phyloP scores from a whole-genome alignment of 495 filamentous ascomycete genomes.

The Podospora comata region DNA sequence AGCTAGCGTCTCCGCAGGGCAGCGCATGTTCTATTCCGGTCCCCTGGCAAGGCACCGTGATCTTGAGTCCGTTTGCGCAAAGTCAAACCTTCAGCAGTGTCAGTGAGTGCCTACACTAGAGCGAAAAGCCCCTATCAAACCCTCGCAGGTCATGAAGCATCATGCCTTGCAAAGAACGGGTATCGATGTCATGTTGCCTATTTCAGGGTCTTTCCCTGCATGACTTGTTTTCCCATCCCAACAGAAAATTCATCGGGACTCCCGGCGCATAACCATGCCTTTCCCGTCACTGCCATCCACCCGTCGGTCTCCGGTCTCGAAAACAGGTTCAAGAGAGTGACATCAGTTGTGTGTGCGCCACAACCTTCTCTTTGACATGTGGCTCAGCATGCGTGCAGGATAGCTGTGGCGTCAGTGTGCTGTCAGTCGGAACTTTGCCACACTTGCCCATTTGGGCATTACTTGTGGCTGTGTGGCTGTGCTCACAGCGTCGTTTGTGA shows the following conservation, averaged over 20 bases:
- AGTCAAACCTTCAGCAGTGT: background rate
- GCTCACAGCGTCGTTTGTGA: background rate
- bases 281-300: too few relatives aligned
- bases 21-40: background rate
- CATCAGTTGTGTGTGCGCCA: background rate
- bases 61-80: background rate
- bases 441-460: constrained; percentile 2
- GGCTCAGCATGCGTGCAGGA: background rate
- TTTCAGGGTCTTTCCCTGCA: background rate
- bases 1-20: background rate
- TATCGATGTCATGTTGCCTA: background rate
- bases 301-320: background rate
- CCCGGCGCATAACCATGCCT: background rate
- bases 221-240: background rate
- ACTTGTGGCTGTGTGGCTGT: background rate
- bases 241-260: background rate
- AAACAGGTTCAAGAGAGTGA: background rate
- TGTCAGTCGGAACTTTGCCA: background rate
- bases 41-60: background rate
- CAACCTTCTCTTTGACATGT: background rate
- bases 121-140: background rate
- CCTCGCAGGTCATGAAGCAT: background rate
- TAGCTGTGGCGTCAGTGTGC: background rate
- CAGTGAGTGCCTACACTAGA: background rate
- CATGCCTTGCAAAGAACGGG: background rate